Conservation (phyloP, 495 filamentous ascomycete species). For the Podospora appendiculata region DNA sequence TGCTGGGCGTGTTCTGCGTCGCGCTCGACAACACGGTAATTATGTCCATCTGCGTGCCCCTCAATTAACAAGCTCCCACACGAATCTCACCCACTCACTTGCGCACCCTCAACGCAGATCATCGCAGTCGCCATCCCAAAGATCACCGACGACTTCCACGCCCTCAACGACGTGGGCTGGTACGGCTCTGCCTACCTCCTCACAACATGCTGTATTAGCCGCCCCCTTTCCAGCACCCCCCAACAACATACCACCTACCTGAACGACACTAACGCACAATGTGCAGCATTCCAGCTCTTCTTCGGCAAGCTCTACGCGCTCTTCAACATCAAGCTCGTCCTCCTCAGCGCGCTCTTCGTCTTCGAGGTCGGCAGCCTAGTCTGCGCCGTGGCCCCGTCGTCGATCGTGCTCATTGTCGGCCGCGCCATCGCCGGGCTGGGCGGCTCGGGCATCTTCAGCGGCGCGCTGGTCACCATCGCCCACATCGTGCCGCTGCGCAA, state of each 20-base stretch:
- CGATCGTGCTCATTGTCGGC: conserved; percentile 37
- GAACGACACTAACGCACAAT: conserved; percentile 8
- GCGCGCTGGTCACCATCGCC: conserved; percentile 21
- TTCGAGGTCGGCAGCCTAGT: conserved; percentile 36
- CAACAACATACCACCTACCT: too few species aligned
- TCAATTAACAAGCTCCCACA: background rate
- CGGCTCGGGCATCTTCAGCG: conserved; percentile 26
- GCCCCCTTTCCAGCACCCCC: too few species aligned
- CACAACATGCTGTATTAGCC: too few species aligned
- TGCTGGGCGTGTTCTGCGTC: background rate
- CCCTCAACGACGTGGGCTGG: conserved; percentile 37
- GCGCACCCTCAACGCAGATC: conserved; percentile 26
- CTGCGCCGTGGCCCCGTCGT: conserved; percentile 36
- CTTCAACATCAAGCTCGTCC: conserved; percentile 29
- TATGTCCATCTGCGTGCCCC: background rate
- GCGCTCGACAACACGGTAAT: background rate
- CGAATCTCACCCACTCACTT: background rate
- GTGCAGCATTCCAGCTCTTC: conserved; percentile 15
- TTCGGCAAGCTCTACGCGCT: conserved; percentile 21
- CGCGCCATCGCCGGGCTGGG: conserved; percentile 18
- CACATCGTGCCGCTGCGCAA: conserved; percentile 25
- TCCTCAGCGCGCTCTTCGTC: conserved; percentile 22
- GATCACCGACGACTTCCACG: conserved; percentile 35
- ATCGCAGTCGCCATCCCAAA: conserved; percentile 39
- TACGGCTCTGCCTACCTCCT: conserved; percentile 27